Evolutionary conservation across 1,284 basidiomycete genomes (phyloP).

Genomic region (Somion occarium): DNA sequence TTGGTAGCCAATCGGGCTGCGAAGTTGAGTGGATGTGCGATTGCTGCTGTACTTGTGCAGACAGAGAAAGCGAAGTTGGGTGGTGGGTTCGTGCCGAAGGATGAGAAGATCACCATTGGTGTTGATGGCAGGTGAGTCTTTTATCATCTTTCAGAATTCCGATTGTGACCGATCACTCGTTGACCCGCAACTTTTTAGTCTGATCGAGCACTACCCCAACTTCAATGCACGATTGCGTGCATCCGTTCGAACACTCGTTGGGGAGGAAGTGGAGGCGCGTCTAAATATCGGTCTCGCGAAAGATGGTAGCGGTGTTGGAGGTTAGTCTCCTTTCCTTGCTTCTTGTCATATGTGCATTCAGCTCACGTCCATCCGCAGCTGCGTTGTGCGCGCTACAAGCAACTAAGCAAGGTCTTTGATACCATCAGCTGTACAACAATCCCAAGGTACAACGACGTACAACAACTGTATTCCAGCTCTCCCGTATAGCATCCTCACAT

Average conservation of each 20-base stretch:
- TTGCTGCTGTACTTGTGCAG: constrained; percentile 84
- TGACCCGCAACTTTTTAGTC: constrained; percentile 51
- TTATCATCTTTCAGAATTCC: neutral
- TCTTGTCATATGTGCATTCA: neutral
- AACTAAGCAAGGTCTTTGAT: constrained; percentile 40
- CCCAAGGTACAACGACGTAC: neutral
- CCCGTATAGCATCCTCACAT: neutral
- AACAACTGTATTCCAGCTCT: neutral
- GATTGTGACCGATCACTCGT: constrained; percentile 2
- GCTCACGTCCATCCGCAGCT: constrained; percentile 29
- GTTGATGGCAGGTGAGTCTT: constrained; percentile 77
- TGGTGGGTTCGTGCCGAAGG: constrained; percentile 36
- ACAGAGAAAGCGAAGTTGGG: constrained; percentile 57
- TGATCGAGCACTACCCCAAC: constrained; percentile 88
- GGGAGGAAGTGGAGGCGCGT: constrained; percentile 71
- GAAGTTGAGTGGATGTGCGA: constrained; percentile 78
- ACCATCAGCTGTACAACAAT: neutral
- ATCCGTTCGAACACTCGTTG: constrained; percentile 74
- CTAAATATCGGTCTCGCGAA: constrained; percentile 91
- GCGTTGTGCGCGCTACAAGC: constrained; percentile 74
- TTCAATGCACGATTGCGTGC: constrained; percentile 76
- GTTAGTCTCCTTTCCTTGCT: constrained; percentile 47
- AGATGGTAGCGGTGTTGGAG: constrained; percentile 96
- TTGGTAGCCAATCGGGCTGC: constrained; percentile 84
- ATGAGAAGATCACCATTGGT: constrained; percentile 67